Conservation (phyloP, 257 asterid species). For the Echium plantagineum region DNA sequence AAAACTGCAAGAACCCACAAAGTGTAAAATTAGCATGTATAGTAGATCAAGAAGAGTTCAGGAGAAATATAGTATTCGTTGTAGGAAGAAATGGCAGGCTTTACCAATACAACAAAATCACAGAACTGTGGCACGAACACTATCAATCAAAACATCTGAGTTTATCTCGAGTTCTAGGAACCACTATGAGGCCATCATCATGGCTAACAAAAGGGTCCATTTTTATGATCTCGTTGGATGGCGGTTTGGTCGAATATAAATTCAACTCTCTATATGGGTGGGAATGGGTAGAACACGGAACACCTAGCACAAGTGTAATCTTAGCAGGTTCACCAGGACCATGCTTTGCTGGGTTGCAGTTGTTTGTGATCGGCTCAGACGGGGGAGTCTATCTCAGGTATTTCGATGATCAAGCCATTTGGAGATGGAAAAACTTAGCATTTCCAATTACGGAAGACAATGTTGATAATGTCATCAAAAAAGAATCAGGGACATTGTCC, state of each 20-base stretch:
- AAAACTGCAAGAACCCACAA: conserved; percentile 61
- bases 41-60: conserved; percentile 66
- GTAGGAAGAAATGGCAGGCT: conserved; percentile 51
- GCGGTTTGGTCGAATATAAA: conserved; percentile 64
- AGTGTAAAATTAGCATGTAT: conserved; percentile 46
- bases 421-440: conserved; percentile 73
- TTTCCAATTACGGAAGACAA: conserved; percentile 27
- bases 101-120: conserved; percentile 76
- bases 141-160: conserved; percentile 73
- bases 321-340: conserved; percentile 85
- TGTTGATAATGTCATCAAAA: conserved; percentile 14
- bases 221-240: conserved; percentile 64
- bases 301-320: conserved; percentile 39
- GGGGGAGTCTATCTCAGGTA: conserved; percentile 62
- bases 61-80: conserved; percentile 62
- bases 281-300: conserved; percentile 89
- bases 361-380: conserved; percentile 65
- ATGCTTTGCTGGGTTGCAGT: conserved; percentile 41
- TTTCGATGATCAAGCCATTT: conserved; percentile 41
- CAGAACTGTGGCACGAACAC: conserved; percentile 74
- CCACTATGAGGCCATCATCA: conserved; percentile 39
- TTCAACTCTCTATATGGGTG: conserved; percentile 60
- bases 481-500: conserved; percentile 19
- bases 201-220: conserved; percentile 50
- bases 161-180: conserved; percentile 56